A percentile compares a stretch with the other conserved stretches of the same genome.
phyloP scores from a whole-genome alignment of 495 filamentous ascomycete genomes.

The Apodospora peruviana region DNA sequence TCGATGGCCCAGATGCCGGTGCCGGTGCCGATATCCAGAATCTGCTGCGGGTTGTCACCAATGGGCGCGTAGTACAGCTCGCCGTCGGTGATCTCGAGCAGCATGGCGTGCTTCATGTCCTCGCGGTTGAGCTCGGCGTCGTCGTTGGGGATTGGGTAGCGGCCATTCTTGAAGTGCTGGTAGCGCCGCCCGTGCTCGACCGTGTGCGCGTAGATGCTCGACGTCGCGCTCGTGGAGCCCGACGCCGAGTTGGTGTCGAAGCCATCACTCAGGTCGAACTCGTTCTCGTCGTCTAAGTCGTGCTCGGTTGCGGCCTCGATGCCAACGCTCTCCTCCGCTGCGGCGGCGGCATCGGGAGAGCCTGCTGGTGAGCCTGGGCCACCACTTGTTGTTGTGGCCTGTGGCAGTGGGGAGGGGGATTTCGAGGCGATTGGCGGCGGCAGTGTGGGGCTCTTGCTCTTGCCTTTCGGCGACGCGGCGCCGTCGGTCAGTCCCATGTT shows the following conservation, averaged over 20 bases:
- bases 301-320: constrained; percentile 7
- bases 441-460: no score
- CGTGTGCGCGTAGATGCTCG: constrained; percentile 32
- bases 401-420: no score
- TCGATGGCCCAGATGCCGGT: constrained; percentile 37
- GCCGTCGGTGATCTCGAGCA: constrained; percentile 29
- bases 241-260: constrained; percentile 6
- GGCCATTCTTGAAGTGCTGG: constrained; percentile 51
- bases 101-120: constrained; percentile 35
- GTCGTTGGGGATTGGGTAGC: constrained; percentile 50
- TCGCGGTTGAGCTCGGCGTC: constrained; percentile 42
- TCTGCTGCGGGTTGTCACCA: constrained; percentile 25
- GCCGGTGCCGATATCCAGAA: constrained; percentile 46
- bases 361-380: no score
- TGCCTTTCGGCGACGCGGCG: no score
- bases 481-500: no score
- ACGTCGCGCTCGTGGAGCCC: constrained; percentile 32
- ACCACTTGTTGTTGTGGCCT: no score
- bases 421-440: no score
- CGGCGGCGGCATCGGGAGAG: no score
- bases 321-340: no score
- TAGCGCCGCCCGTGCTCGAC: constrained; percentile 52
- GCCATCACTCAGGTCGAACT: constrained; percentile 15
- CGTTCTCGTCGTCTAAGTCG: constrained; percentile 9
- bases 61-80: constrained; percentile 39